Percentiles rank a stretch among this genome's conserved stretches.
phyloP scores from a whole-genome alignment of 2,329 filamentous ascomycete species.

The Zelopaecilomyces penicillatus region DNA sequence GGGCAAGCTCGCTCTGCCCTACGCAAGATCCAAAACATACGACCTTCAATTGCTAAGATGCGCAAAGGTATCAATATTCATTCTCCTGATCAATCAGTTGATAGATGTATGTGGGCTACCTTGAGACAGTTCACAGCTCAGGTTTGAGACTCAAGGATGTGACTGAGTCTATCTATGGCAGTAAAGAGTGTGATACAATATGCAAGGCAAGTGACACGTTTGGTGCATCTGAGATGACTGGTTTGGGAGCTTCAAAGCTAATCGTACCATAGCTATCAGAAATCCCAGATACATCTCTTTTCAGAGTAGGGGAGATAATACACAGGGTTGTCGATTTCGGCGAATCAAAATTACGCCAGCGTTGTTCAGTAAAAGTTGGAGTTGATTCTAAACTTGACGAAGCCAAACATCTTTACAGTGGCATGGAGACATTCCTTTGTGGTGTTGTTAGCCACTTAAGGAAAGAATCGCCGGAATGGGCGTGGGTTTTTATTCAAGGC shows the following conservation, averaged over 20 bases:
- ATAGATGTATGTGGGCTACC: conserved; percentile 64
- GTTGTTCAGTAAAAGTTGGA: conserved; percentile 64
- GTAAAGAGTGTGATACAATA: conserved; percentile 13
- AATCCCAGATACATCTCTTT: no score
- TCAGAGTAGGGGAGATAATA: conserved; percentile 64
- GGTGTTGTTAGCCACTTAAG: conserved; percentile 58
- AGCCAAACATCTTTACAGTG: conserved; percentile 69
- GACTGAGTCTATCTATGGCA: conserved; percentile 26
- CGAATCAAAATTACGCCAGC: conserved; percentile 59
- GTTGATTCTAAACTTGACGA: conserved; percentile 68
- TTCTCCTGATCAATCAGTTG: conserved; percentile 42
- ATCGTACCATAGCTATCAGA: no score
- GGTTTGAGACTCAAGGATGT: conserved; percentile 61
- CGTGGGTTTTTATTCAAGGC: conserved; percentile 48
- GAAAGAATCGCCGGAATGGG: conserved; percentile 52
- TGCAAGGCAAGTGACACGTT: conserved; percentile 36
- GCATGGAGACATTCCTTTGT: conserved; percentile 65
- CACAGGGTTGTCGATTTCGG: conserved; percentile 73
- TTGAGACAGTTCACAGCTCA: conserved; percentile 64
- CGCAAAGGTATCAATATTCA: conserved; percentile 64
- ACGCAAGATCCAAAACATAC: conserved; percentile 68
- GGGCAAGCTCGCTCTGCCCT: conserved; percentile 52
- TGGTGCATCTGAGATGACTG: no score
- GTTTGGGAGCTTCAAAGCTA: no score
- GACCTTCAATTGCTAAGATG: conserved; percentile 57